Base-by-base conservation (phyloP, 2,329 filamentous ascomycete genomes). In the Phaeosphaeriaceae sp. region DNA sequence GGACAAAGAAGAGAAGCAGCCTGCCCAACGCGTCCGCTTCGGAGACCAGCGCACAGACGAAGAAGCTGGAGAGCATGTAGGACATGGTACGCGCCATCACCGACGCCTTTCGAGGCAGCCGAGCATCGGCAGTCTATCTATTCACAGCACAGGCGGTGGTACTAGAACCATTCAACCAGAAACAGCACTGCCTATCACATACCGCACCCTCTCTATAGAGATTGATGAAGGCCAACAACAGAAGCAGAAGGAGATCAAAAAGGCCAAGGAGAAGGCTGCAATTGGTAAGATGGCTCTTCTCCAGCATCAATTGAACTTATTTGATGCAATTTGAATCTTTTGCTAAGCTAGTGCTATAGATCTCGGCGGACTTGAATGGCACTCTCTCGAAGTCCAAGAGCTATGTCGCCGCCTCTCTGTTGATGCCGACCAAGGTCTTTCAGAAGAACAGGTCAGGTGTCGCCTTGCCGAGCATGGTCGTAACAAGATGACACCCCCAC, bases 401-500 rank as follows among this genome's bases (percentile, higher is more conserved):
- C 74, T 89, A n/a, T 78, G 81, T 49, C 77, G 78, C 21, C 81
- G 85, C 20, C 79, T 89, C 28, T 78, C 79, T 1, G 83, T 81
- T 5, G 85, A 85, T 12, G 66, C 77, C 12, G 71, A 70, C 1
- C 73, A 80, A 43, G 88, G 88, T 42, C 79, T 92, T 1, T 87
- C 85, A 0, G 62, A 69, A 4, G 79, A 85, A 9, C 82, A 87
- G 62, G 80, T 81, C 40, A 74, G 78, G 32, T 77, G 80, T 18
- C 81, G 83, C 30, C 67, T 83, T 6, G 76, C 76, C 35, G 78
- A 87, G 63, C 82, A 87, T 71, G 88, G 88, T 29, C 82, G 74
- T 50, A 92, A 92, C 64, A 79, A 81, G 6, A 86, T 86, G 4
- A 85, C 87, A 3, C 81, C 84, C 3, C 84, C 87, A 1, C 83